Base-by-base conservation (phyloP, 2,329 filamentous ascomycete species). In the Alternaria sp. region DNA sequence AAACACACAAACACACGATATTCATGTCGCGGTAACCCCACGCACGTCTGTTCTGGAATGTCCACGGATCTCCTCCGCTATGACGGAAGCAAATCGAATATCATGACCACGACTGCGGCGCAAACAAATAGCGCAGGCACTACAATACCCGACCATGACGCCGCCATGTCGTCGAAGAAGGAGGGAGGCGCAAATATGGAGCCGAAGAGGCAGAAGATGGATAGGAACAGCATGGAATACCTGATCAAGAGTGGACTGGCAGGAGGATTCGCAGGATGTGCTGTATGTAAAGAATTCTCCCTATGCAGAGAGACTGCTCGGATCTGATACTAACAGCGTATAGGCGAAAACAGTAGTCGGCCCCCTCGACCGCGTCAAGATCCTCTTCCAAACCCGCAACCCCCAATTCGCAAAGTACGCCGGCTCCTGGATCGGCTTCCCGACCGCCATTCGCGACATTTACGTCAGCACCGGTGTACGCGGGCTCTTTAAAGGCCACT, bases 281-380 rank as follows among this genome's bases (percentile, higher is more conserved):
- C 93, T 69, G 93, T 97, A 88, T 74, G 91, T 66, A 15, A 26
- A 17, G 17, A 12, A 25, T 6, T 6, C 12, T 19, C 13, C 6
- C 9, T 21, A 1, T 10, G 25, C 43, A 21, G 32, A 51, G 30
- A 25, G 13, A 30, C 28, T n/a, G n/a, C n/a, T n/a, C n/a, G n/a
- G n/a, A n/a, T n/a, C n/a, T n/a, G n/a, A 58, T 30, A 65, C 66
- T 68, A 59, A 71, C 50, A 43, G 15, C 57, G 32, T 44, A 62
- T 72, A 97, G 93, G 96, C 92, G 65, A 99, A 99, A 85, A 97
- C 95, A 0, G 85, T 97, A 7, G 96, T 99, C 40, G 96, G 93
- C 23, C 96, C 96, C 23, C 91, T 99, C 68, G 96, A 99, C 82
- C 91, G 96, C 69, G 96, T 99, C 75, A 99, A 99, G 83, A 99